Percentiles rank a stretch among this genome's conserved stretches.
Conservation (phyloP, 768 basidiomycete genomes). For the Lactarius indigo region DNA sequence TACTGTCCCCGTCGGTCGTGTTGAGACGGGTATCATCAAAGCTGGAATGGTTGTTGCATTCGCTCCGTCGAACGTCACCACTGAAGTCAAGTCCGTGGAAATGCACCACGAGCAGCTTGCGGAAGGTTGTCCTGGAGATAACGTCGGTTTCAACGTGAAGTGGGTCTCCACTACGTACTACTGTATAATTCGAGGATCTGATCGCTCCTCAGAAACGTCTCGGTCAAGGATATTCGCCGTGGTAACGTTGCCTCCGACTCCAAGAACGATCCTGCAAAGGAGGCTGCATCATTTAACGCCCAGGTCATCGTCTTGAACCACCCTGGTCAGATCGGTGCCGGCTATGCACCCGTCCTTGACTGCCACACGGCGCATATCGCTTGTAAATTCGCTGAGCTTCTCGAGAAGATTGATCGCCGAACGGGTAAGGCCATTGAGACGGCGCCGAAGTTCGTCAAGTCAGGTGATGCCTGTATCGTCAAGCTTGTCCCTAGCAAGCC, state of each 20-base stretch:
- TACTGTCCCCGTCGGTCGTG: constrained; percentile 99
- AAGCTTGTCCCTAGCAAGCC: constrained; percentile 96
- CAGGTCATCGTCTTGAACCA: constrained; percentile 99
- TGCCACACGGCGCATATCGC: constrained; percentile 99
- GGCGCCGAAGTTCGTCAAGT: constrained; percentile 97
- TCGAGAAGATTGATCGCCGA: constrained; percentile 99
- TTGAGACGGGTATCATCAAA: constrained; percentile 99
- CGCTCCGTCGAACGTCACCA: constrained; percentile 96
- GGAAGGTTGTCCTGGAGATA: constrained; percentile 95
- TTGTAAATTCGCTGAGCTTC: constrained; percentile 97
- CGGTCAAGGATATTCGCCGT: constrained; percentile 99
- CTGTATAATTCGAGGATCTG: constrained; percentile 4
- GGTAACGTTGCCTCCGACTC: constrained; percentile 99
- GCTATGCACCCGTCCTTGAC: constrained; percentile 98
- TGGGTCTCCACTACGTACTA: constrained; percentile 35
- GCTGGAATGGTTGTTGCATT: constrained; percentile 99
- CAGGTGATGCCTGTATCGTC: constrained; percentile 98
- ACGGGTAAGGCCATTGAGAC: constrained; percentile 90
- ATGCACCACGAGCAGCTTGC: constrained; percentile 99
- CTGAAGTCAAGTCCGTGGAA: constrained; percentile 99
- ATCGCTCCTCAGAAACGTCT: constrained; percentile 78
- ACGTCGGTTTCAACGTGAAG: constrained; percentile 99
- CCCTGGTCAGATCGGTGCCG: constrained; percentile 99
- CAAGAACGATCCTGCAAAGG: constrained; percentile 99
- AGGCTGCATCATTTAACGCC: constrained; percentile 98